A percentile compares a stretch with the other conserved stretches of the same genome.
These are phyloP conservation scores for Macroventuria anomochaeta DNA, from an alignment of 2,329 filamentous ascomycete species.

Conservation along the genomic window DNA sequence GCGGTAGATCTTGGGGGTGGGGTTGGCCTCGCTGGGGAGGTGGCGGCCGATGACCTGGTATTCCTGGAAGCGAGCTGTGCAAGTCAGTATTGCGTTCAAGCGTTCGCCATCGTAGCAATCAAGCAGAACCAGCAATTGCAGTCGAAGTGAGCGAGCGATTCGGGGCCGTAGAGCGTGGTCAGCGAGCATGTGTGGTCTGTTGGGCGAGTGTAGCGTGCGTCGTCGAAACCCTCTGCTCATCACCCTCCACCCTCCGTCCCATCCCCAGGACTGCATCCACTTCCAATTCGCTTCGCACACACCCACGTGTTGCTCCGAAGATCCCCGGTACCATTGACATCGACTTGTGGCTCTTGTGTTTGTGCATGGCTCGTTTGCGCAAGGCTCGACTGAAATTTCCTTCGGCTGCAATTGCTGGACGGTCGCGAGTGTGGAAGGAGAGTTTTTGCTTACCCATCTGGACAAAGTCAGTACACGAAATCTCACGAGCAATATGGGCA, in stretches of 20 bases:
- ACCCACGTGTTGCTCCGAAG: not conserved
- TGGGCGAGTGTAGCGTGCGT: not conserved
- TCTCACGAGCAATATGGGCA: conserved; percentile 8
- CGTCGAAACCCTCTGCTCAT: not conserved
- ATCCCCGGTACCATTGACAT: not conserved
- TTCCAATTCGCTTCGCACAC: not conserved
- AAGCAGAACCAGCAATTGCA: conserved; percentile 41
- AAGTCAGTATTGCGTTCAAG: conserved; percentile 37
- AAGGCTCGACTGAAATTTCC: conserved; percentile 29
- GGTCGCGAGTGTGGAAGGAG: conserved; percentile 27
- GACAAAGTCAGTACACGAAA: conserved; percentile 39
- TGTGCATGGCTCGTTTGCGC: conserved; percentile 19
- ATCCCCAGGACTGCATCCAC: not conserved
- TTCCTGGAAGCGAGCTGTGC: conserved; percentile 95
- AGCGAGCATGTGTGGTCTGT: not conserved
- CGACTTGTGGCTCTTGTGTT: conserved; percentile 2
- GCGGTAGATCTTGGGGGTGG: conserved; percentile 97
- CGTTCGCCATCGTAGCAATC: conserved; percentile 1
- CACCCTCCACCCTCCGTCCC: not conserved
- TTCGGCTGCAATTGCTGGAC: conserved; percentile 45
- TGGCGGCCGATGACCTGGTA: conserved; percentile 99
- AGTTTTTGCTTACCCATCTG: conserved; percentile 67
- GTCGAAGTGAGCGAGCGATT: conserved; percentile 1
- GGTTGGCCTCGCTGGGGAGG: conserved; percentile 96
- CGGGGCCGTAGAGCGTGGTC: not conserved